Base-by-base conservation (phyloP, 148 eudicot species). In the Spergularia marina region DNA sequence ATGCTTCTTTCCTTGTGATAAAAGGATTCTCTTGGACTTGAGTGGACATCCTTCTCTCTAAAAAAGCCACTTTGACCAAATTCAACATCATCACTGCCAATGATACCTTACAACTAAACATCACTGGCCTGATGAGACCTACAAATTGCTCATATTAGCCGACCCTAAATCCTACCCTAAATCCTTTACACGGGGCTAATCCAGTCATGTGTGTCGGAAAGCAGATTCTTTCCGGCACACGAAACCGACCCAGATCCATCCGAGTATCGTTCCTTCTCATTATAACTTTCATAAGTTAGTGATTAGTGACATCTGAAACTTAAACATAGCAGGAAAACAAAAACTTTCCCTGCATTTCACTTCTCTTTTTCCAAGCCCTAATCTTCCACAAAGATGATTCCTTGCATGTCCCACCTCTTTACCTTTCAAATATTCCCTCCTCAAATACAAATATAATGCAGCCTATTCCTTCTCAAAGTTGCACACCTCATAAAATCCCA, bases 361-460 rank as follows among this genome's bases (percentile, higher is more conserved):
- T 39, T 74, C 70, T 51, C 57, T 75, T 70, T 65, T 63, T 66
- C 68, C 62, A 51, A 69, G 68, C 41, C 70, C 70, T 67, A 70
- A 80, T 73, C 76, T 18, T 75, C 80, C 47, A 58, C 65, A 65
- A 84, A 87, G 81, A 76, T 80, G 79, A 91, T 91, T 88, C 97
- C 83, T 86, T 89, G 36, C 87, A 87, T 84, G 88, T 61, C 92
- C 91, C 89, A 88, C 92, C 77, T 23, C 86, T 83, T 72, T 51
- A 61, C 75, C 89, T 84, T 89, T 85, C 74, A 85, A 80, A 90
- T 89, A 90, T 92, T 90, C 97, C 82, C 79, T 86, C 82, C 74
- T 63, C 70, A 71, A 74, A 85, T 78, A 88, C 85, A 81, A 79
- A 82, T 85, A 84, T 86, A 75, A 84, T 70, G 80, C 77, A 68